Base-by-base conservation (phyloP, 2,329 filamentous ascomycete genomes). In the Colletotrichum tofieldiae region DNA sequence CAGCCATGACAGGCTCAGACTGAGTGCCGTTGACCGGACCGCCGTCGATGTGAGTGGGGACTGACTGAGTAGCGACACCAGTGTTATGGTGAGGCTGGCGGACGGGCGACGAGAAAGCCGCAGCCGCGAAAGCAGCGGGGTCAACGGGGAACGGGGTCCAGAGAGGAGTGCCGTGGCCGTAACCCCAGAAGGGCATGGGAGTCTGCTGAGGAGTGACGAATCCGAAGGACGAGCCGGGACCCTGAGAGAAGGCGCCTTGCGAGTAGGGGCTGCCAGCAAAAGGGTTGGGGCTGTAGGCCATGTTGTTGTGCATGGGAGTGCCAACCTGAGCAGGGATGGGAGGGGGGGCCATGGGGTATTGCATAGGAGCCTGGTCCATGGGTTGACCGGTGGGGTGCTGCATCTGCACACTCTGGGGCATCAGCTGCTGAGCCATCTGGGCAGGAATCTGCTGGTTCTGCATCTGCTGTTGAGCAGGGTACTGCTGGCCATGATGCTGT, bases 131-230 rank as follows among this genome's bases (percentile, higher is more conserved):
- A 11, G 70, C 59, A 55, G 56, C 52, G 18, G 60, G 66, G 20
- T 72, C 66, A 29, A 63, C 26, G 3, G 59, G 59, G 45, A 72
- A 72, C 6, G 70, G 70, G 16, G 70, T 70, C 70, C 70, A 72
- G 35, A 72, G 70, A 23, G 70, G 70, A 49, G 70, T 72, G 45
- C 70, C 70, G 20, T 62, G 41, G 32, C 70, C 70, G 41, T 72
- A 72, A 37, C 70, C 70, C 70, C 70, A 72, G 65, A 72, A 72
- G 12, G 43, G 51, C 51, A 49, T 49, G 29, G 70, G 70, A 3
- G 70, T 69, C 59, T 68, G 65, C 70, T 72, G 70, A 43, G 66
- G 67, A 29, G 67, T 71, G 47, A 61, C 49, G 41, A 67, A 71
- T 32, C 67, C 67, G 16, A 60, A 61, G 32, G 55, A 37, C 2